Percentiles rank a stretch among this genome's conserved stretches.
Conservation (phyloP, 176 grass and related monocot genomes). For the Triticum dicoccoides region DNA sequence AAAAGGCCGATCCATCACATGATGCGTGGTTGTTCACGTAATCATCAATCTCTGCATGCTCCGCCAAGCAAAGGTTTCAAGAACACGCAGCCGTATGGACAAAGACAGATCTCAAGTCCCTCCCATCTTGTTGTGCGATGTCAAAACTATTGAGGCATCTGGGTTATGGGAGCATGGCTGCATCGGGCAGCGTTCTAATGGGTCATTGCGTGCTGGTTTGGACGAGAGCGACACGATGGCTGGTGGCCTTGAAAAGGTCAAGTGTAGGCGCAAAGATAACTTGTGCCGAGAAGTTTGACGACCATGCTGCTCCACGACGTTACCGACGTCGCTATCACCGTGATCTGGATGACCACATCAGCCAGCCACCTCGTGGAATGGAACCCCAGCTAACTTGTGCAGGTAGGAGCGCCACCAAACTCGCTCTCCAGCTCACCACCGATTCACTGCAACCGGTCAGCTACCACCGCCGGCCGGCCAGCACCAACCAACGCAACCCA, state of each 20-base stretch:
- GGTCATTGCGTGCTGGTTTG: neutral
- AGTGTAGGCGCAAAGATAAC: too few species aligned
- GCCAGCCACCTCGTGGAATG: too few species aligned
- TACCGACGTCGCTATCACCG: neutral
- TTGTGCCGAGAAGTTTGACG: neutral
- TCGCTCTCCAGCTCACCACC: neutral
- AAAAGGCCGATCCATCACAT: neutral
- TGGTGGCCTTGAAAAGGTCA: neutral
- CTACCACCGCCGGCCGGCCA: neutral
- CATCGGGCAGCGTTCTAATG: neutral
- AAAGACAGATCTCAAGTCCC: neutral
- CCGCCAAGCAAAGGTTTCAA: neutral
- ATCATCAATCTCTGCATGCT: neutral
- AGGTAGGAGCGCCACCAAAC: neutral
- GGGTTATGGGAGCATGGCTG: neutral
- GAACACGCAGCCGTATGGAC: too few species aligned
- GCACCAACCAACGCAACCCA: too few species aligned
- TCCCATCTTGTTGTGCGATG: neutral
- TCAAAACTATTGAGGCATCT: neutral
- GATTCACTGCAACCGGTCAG: neutral
- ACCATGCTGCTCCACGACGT: neutral
- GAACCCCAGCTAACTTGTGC: neutral
- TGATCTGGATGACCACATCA: neutral
- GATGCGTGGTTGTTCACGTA: slow-evolving; percentile 14
- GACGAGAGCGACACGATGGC: neutral